Conservation (phyloP, 768 basidiomycete species). For the Suillus fuscotomentosus region DNA sequence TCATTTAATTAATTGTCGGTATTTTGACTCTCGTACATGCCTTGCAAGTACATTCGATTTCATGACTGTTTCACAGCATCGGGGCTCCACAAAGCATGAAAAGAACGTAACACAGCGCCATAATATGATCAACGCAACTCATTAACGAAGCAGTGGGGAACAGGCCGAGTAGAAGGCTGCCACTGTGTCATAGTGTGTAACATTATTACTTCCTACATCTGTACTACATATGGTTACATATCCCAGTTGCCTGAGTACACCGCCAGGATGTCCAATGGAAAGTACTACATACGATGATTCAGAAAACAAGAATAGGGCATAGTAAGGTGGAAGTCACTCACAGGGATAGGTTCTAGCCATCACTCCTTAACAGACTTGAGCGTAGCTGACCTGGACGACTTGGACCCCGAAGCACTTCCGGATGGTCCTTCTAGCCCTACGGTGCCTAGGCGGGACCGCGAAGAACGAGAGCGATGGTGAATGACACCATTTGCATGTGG, state of each 20-base stretch:
- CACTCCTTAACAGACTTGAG: conserved; percentile 6
- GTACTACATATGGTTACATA: neutral
- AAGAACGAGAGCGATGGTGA: conserved; percentile 15
- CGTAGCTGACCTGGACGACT: conserved; percentile 6
- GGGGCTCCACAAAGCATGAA: neutral
- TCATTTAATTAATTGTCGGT: neutral
- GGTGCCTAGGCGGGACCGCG: neutral
- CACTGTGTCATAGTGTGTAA: neutral
- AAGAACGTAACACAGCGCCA: neutral
- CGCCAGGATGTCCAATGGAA: neutral
- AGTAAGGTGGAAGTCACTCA: neutral
- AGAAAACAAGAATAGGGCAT: neutral
- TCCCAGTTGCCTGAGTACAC: neutral
- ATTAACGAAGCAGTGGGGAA: neutral
- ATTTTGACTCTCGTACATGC: neutral
- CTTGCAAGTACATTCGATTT: neutral
- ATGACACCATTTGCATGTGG: neutral
- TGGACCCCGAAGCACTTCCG: neutral
- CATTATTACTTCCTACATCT: neutral
- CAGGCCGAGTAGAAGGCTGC: neutral
- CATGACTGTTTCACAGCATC: neutral
- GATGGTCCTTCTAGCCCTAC: neutral
- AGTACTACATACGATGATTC: neutral
- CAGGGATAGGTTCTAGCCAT: neutral
- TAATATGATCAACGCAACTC: neutral